Evolutionary conservation across 495 filamentous ascomycete species (phyloP).

Genomic region (Talaromyces stipitatus): DNA sequence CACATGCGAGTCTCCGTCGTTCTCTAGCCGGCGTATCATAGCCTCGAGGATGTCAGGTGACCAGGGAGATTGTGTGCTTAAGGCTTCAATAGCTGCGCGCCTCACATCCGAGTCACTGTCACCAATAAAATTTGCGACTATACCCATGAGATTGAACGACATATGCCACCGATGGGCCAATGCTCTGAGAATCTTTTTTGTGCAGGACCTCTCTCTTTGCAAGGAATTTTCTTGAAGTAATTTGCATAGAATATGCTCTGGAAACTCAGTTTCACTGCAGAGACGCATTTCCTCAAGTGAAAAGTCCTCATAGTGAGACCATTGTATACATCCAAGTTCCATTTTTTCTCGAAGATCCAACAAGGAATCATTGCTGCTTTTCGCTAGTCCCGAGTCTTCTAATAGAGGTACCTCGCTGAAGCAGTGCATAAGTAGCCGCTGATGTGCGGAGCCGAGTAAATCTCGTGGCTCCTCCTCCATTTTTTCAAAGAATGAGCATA

Average conservation of each 20-base stretch:
- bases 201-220: not conserved
- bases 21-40: not conserved
- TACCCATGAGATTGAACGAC: constrained; percentile 11
- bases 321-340: constrained; percentile 1
- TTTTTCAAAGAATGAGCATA: constrained; percentile 21
- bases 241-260: constrained; percentile 13
- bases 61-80: not conserved
- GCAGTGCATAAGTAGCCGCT: constrained; percentile 33
- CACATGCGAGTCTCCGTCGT: not conserved
- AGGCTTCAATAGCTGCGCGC: not conserved
- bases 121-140: constrained; percentile 10
- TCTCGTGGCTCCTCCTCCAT: constrained; percentile 31
- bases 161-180: constrained; percentile 10
- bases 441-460: constrained; percentile 29
- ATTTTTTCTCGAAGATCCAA: constrained; percentile 4
- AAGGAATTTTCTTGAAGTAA: constrained; percentile 12
- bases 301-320: not conserved
- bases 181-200: constrained; percentile 9
- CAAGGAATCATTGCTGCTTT: constrained; percentile 16
- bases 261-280: constrained; percentile 18
- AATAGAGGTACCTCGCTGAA: constrained; percentile 25
- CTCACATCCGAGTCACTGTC: constrained; percentile 2
- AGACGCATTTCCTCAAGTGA: not conserved
- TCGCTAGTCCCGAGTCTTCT: constrained; percentile 16
- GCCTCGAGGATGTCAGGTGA: not conserved